These are phyloP conservation scores for Arthroderma sp. DNA, from an alignment of 2,329 filamentous ascomycete species.

Conservation along the genomic window DNA sequence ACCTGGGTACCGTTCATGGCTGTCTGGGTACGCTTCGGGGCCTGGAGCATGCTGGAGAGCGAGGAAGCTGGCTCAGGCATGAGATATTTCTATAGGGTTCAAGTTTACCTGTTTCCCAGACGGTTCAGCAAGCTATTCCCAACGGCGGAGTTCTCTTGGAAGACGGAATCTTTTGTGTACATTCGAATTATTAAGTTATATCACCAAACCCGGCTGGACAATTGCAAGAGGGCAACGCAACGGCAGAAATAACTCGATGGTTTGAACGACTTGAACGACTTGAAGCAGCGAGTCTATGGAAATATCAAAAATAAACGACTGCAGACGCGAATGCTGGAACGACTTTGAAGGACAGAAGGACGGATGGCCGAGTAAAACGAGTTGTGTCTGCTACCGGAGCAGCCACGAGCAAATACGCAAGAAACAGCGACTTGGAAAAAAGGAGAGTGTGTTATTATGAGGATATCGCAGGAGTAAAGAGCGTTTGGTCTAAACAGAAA, in stretches of 20 bases:
- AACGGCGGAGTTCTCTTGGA: not conserved
- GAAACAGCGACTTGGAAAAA: constrained; percentile 3
- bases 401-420: constrained; percentile 2
- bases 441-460: not conserved
- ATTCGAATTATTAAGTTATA: constrained; percentile 2
- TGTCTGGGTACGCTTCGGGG: constrained; percentile 7
- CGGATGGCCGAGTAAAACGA: not conserved
- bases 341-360: not conserved
- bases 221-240: not conserved
- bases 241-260: not conserved
- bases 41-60: constrained; percentile 17
- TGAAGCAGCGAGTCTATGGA: not conserved
- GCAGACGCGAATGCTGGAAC: not conserved
- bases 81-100: not conserved
- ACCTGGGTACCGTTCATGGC: not conserved
- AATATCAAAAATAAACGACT: not conserved
- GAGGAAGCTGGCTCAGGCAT: not conserved
- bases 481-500: not conserved
- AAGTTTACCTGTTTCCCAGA: not conserved
- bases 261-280: not conserved
- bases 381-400: constrained; percentile 2
- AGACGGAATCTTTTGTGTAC: not conserved
- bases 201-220: not conserved
- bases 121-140: not conserved
- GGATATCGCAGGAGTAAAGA: not conserved